phyloP scores from a whole-genome alignment of 2,329 filamentous ascomycete species.

The Beauveria pseudobassiana region DNA sequence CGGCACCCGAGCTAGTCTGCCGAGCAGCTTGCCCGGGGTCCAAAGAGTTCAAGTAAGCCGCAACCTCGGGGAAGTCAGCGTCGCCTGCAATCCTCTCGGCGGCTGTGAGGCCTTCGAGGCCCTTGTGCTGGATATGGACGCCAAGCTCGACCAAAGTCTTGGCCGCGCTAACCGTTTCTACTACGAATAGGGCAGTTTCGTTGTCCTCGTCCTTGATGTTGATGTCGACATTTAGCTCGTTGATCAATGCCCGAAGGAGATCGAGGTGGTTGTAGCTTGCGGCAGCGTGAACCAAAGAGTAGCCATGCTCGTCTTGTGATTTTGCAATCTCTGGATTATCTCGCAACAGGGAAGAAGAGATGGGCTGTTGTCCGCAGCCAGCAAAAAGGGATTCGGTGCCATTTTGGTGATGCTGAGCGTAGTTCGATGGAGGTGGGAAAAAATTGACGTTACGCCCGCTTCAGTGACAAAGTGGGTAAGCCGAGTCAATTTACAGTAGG shows the following conservation, averaged over 20 bases:
- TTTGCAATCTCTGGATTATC: constrained; percentile 69
- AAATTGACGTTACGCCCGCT: not conserved
- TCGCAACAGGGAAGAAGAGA: constrained; percentile 68
- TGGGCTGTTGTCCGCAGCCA: constrained; percentile 75
- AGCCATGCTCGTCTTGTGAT: constrained; percentile 81
- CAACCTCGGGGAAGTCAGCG: constrained; percentile 68
- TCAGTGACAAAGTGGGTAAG: not conserved
- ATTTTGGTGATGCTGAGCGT: constrained; percentile 23
- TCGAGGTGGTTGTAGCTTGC: constrained; percentile 85
- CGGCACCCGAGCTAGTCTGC: not conserved
- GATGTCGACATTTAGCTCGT: constrained; percentile 68
- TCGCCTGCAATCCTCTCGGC: constrained; percentile 73
- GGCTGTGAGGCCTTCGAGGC: constrained; percentile 72
- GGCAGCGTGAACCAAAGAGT: constrained; percentile 88
- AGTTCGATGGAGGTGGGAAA: not conserved
- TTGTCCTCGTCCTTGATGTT: constrained; percentile 84
- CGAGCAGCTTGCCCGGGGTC: constrained; percentile 20
- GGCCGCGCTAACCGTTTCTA: constrained; percentile 73
- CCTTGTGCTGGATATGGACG: constrained; percentile 56
- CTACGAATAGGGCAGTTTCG: constrained; percentile 92
- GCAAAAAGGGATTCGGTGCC: constrained; percentile 58
- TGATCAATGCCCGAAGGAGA: constrained; percentile 67
- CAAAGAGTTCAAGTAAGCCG: constrained; percentile 54
- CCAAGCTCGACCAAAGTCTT: constrained; percentile 73
- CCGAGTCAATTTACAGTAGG: not conserved